Base-by-base conservation (phyloP, 2,329 filamentous ascomycete genomes). In the Microsporum canis region DNA sequence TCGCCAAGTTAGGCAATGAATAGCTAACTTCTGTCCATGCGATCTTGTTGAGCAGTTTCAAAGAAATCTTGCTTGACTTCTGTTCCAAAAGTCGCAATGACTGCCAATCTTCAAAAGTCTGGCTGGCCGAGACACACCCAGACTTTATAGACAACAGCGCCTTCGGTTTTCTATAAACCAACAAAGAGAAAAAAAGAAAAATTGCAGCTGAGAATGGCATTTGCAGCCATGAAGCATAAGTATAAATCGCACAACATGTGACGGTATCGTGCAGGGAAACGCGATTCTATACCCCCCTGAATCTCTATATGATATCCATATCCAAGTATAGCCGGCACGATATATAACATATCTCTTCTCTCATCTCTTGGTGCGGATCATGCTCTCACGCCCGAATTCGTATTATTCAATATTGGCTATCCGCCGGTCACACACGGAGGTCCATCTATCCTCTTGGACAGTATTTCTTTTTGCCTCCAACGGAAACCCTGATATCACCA, bases 361-460 rank as follows among this genome's bases (percentile, higher is more conserved):
- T 7, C 14, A 7, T 31, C 29, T 12, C 14, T 23, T 55, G 33
- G 33, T 31, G 51, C 6, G 31, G 51, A 38, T 55, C 33, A 36
- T 36, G 8, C 51, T 55, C 51, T 33, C 8, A 23, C 51, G 39
- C 51, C 31, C n/a, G 51, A 3, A 29, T 23, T 34, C 51, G 33
- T 36, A 36, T 55, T n/a, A 55, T 55, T 55, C 29, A 55, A 55
- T 55, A 55, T 23, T 55, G 51, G 51, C 29, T 34, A 23, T 55
- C 51, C 5, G 51, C 12, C 3, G 29, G 51, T 55, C 51, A 36
- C 51, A 55, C 51, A 55, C 36, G 14, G 31, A 34, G 6, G 31
- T 12, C 12, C 14, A 55, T 55, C 12, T 23, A 55, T 55, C 33
- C 31, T 23, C 10, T 31, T 55, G 31, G 29, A n/a, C n/a, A 55